A percentile compares a stretch with the other conserved stretches of the same genome.
phyloP scores from a whole-genome alignment of 2,329 filamentous ascomycete genomes.

The Arthrobotrys sphaeroides region DNA sequence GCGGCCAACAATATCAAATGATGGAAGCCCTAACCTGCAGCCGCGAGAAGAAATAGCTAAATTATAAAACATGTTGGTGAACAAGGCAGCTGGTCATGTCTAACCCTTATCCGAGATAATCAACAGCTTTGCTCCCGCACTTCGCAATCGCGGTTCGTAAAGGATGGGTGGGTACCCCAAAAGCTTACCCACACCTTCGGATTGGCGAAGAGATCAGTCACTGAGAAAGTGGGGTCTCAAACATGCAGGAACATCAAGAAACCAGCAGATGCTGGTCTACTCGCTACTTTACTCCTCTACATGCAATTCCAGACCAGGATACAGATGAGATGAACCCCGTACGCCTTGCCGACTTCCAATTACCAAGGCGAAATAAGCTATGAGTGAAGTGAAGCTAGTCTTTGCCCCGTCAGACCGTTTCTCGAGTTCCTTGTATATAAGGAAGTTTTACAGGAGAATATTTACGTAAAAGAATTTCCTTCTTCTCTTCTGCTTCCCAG shows the following conservation, averaged over 20 bases:
- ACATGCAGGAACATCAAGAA: conserved; percentile 6
- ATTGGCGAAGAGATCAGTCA: background rate
- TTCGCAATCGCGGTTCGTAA: conserved; percentile 2
- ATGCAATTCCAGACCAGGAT: background rate
- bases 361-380: background rate
- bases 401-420: background rate
- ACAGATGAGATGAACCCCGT: conserved; percentile 9
- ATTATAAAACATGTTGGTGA: conserved; percentile 8
- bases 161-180: conserved; percentile 8
- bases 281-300: background rate
- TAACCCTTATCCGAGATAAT: background rate
- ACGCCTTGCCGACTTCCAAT: background rate
- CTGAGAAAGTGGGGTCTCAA: background rate
- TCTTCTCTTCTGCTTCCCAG: background rate
- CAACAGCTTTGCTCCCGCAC: conserved; percentile 19
- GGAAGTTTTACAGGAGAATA: conserved; percentile 40
- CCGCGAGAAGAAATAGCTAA: background rate
- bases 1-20: background rate
- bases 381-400: background rate
- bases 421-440: conserved; percentile 23
- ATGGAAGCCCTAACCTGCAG: background rate
- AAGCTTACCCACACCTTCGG: conserved; percentile 32
- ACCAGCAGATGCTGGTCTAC: background rate
- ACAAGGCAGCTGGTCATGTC: background rate
- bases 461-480: conserved; percentile 43